These are phyloP conservation scores for Lepiota subincarnata DNA, from an alignment of 768 basidiomycete species.

Conservation along the genomic window DNA sequence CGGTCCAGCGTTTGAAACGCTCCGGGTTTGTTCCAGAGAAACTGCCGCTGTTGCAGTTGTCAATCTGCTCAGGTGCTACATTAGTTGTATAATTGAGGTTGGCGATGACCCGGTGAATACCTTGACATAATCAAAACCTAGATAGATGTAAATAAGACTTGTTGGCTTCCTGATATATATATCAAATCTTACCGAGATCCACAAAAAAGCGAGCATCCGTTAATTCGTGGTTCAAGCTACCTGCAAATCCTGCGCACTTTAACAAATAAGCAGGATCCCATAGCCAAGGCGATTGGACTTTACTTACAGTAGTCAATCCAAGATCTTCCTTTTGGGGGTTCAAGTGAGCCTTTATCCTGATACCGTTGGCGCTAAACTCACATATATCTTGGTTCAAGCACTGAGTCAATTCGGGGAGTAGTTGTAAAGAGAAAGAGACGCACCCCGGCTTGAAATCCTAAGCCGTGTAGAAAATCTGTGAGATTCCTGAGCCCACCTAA, in stretches of 20 bases:
- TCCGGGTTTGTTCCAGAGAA: constrained; percentile 20
- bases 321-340: constrained; percentile 20
- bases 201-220: constrained; percentile 24
- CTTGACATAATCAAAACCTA: constrained; percentile 24
- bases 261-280: not conserved
- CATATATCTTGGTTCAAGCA: constrained; percentile 15
- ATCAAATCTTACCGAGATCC: constrained; percentile 16
- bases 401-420: not conserved
- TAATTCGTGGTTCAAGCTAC: constrained; percentile 23
- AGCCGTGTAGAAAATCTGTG: constrained; percentile 19
- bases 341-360: too few relatives aligned
- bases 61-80: constrained; percentile 13
- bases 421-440: not conserved
- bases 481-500: constrained; percentile 20
- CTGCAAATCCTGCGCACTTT: constrained; percentile 23
- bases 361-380: not conserved
- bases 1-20: constrained; percentile 23
- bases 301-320: constrained; percentile 19
- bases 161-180: not conserved
- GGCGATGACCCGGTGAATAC: constrained; percentile 2
- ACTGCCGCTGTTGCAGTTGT: constrained; percentile 16
- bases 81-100: not conserved
- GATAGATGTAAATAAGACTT: not conserved
- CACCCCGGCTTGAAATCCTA: constrained; percentile 24
- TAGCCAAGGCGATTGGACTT: not conserved